Base-by-base conservation (phyloP, 768 basidiomycete species). In the Lentinula edodes region DNA sequence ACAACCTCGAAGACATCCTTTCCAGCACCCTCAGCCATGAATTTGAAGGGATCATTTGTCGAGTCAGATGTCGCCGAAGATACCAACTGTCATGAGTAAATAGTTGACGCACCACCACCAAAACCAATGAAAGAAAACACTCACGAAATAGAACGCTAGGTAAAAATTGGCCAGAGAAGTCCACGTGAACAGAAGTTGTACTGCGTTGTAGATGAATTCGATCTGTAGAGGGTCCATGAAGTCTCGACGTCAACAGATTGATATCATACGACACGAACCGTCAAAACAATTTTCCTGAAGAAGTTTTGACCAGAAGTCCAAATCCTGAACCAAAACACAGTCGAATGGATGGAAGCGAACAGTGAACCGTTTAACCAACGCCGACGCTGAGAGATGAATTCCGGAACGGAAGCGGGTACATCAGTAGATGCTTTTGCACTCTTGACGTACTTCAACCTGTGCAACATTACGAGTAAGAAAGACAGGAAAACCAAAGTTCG, bases 391-490 rank as follows among this genome's bases (percentile, higher is more conserved):
- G 91, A 93, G 65, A 96, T 97, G 75, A 96, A 96, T 71, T 97
- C 95, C 13, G 95, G 86, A 52, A 86, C 87, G 18, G 86, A 81
- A 41, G 93, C 89, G 36, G 95, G 95, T 4, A 96, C 95, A 75
- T 98, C 95, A n/a, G 95, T 98, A 46, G 94, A 83, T 0, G 94
- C 95, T 66, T 95, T 94, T 15, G 95, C 95, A 67, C 86, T 90
- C 81, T 93, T 93, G 73, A 95, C 93, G 70, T 94, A 95, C 73
- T 87, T 89, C 67, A 93, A 75, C 15, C 89, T 91, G 63, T 32
- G 53, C 9, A 38, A 48, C 10, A 0, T 12, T 28, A 18, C 38
- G 53, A 34, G 16, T 16, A 18, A 68, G 28, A 65, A n/a, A 60
- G 1, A 18, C 5, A 42, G 10, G 41, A 9, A 5, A 7, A 46